These are phyloP conservation scores for Eucalyptus pumila DNA, from an alignment of 345 rosid species.

Conservation along the genomic window DNA sequence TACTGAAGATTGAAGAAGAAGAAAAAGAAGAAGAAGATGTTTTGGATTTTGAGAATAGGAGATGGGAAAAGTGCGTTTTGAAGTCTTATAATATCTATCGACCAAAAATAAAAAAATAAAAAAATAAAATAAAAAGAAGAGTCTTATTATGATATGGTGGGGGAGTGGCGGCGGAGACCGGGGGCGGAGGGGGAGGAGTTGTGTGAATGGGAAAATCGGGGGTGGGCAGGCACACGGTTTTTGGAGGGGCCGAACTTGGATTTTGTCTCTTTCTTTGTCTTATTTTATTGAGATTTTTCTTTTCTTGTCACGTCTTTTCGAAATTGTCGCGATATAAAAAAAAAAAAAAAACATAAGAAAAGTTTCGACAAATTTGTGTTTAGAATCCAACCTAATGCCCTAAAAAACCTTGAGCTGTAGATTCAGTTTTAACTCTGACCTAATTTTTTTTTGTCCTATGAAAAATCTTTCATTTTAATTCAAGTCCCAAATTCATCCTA, in stretches of 20 bases:
- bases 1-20: background rate
- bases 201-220: background rate
- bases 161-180: background rate
- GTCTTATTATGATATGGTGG: background rate
- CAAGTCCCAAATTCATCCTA: too few relatives aligned
- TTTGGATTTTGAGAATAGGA: background rate
- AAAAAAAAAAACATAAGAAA: too few relatives aligned
- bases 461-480: too few relatives aligned
- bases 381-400: too few relatives aligned
- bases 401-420: too few relatives aligned
- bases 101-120: too few relatives aligned
- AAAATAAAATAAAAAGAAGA: too few relatives aligned
- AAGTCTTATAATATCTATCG: too few relatives aligned
- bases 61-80: background rate
- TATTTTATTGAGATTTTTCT: background rate
- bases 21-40: background rate
- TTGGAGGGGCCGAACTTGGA: background rate
- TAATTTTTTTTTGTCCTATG: too few relatives aligned
- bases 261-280: background rate
- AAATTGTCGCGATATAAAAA: background rate
- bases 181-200: background rate
- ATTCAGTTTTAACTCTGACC: too few relatives aligned
- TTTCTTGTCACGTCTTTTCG: background rate
- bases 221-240: constrained; percentile 2
- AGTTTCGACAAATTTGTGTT: too few relatives aligned